Evolutionary conservation across 371 early-diverging fungal genomes (phyloP), one percentile per base, ranked within the genome.

Genomic region (Syncephalastrum racemosum): DNA sequence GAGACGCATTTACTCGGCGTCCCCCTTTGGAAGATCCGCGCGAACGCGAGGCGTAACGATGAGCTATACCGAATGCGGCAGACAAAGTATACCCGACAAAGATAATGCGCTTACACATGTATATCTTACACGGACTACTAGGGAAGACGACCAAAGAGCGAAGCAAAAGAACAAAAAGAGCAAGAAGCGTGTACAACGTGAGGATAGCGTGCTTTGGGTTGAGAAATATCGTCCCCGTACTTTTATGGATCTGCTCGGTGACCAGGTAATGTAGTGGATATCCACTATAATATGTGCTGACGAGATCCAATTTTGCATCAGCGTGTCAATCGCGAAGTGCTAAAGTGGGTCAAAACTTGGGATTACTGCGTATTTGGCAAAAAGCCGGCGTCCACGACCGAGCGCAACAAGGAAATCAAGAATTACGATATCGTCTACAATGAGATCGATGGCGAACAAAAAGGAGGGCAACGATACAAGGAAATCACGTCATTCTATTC

Each of bases 331-430:
- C 84, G 94, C 7, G 89, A 90, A 23, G 93, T 94, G 0, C 64
- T 97, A 49, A 75, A 77, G 50, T 98, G 99, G 99, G 85, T 97
- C 23, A 96, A 95, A 59, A 82, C 90, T 44, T 98, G 99, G 99
- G 97, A 98, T 68, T 86, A 79, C 42, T 97, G 97, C 61, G 97
- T 97, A 0, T 98, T 97, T 75, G 86, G 85, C 2, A 76, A 59
- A 47, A 18, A 45, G 15, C 66, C 63, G 0, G 40, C 56, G 10
- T 39, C 50, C 10, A 77, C 72, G 52, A 54, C 63, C 13, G 64
- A 76, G 41, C 63, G 75, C 23, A 74, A 75, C 40, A 68, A 68
- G 41, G 53, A 53, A 1, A 43, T 68, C 53, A 59, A 58, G 13
- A 68, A 67, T 14, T 71, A 71, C 43, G 56, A 64, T 25, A 56